Base-by-base conservation (phyloP, 148 eudicot genomes). In the Camellia sinensis region DNA sequence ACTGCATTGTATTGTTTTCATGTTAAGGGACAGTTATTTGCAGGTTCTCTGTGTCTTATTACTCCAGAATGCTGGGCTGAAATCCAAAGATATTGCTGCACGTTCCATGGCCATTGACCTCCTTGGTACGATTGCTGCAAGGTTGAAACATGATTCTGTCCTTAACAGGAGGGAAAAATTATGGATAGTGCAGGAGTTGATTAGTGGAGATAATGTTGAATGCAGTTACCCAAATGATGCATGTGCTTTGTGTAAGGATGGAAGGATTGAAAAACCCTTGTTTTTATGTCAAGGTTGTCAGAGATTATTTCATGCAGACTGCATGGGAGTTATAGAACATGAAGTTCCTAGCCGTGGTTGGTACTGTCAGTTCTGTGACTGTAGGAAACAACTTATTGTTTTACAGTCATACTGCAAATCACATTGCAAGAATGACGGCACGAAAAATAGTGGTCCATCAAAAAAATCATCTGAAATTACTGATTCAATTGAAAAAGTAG, bases 11-110 rank as follows among this genome's bases (percentile, higher is more conserved):
- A 61, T 67, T 21, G 57, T 73, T 76, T 77, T 71, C 69, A 72
- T 77, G 74, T 79, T 80, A 82, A 87, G 67, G 66, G 67, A 59
- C 53, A 78, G 19, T 78, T 86, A 67, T 83, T 84, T 89, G 91
- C 92, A 96, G 99, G 98, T 96, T 86, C 94, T 96, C 53, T 93
- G 95, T 84, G 99, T 96, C 75, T 86, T 96, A 84, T 90, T 96
- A 76, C 98, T 96, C 79, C 98, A 96, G 84, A 96, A 96, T 89
- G 97, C 95, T 82, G 99, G 99, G 79, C 89, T 88, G 76, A 93
- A 96, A 83, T 92, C 98, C 63, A 96, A 96, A 83, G 99, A 96
- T 87, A 83, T 82, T 29, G 84, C 90, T 74, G 89, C 90, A 78
- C 95, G 99, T n/a, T 84, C 95, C 6, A 84, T 89, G 89, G 98